These are phyloP conservation scores for Narthecium ossifragum DNA, from an alignment of 106 monocot species.

Conservation along the genomic window DNA sequence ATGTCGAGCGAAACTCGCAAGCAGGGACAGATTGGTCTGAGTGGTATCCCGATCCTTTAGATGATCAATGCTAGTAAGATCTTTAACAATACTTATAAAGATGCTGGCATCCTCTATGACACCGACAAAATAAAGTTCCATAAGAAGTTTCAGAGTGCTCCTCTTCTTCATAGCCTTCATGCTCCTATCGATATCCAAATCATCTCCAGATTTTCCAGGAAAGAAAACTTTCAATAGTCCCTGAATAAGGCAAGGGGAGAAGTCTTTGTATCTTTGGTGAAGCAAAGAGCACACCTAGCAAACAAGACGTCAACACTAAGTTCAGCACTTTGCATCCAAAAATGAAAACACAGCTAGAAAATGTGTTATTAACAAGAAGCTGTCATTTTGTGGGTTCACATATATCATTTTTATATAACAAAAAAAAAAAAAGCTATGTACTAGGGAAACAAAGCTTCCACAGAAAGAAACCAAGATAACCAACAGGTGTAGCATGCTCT, in stretches of 20 bases:
- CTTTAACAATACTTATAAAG: constrained; percentile 86
- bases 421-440: too few relatives aligned
- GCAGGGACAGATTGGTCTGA: constrained; percentile 91
- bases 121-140: constrained; percentile 97
- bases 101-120: constrained; percentile 81
- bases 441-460: too few relatives aligned
- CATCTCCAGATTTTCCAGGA: constrained; percentile 88
- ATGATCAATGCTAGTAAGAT: constrained; percentile 66
- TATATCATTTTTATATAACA: too few relatives aligned
- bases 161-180: constrained; percentile 83
- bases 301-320: neutral
- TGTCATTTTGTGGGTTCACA: too few relatives aligned
- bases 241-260: constrained; percentile 81
- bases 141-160: constrained; percentile 79
- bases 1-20: constrained; percentile 83
- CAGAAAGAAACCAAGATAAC: too few relatives aligned
- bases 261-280: constrained; percentile 96
- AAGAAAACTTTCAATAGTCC: constrained; percentile 83
- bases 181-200: constrained; percentile 62
- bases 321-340: neutral
- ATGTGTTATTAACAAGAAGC: too few relatives aligned
- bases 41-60: constrained; percentile 87
- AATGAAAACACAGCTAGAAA: too few relatives aligned
- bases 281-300: constrained; percentile 87
- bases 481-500: too few relatives aligned